A percentile compares a stretch with the other conserved stretches of the same genome.
phyloP scores from a whole-genome alignment of 768 basidiomycete species.

The Tricholoma bakamatsutake region DNA sequence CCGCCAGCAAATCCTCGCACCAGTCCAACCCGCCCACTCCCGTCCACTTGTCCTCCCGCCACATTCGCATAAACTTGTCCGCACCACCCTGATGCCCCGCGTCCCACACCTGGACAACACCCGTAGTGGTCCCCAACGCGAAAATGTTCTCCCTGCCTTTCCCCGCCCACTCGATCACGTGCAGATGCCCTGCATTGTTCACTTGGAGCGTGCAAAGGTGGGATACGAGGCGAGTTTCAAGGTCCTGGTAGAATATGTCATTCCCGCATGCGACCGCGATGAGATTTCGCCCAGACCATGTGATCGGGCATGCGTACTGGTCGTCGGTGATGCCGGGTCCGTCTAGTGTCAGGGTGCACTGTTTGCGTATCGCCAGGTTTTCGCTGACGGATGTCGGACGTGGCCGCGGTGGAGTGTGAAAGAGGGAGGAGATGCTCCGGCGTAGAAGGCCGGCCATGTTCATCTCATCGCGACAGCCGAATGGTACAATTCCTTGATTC shows the following conservation, averaged over 20 bases:
- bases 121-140: slow-evolving; percentile 46
- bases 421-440: slow-evolving; percentile 46
- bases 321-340: slow-evolving; percentile 55
- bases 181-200: slow-evolving; percentile 29
- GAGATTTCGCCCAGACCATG: slow-evolving; percentile 53
- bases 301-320: slow-evolving; percentile 50
- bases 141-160: slow-evolving; percentile 34
- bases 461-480: slow-evolving; percentile 24
- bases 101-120: slow-evolving; percentile 53
- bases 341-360: slow-evolving; percentile 57
- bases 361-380: slow-evolving; percentile 47
- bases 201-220: slow-evolving; percentile 39
- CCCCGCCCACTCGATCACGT: slow-evolving; percentile 49
- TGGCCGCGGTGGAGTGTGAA: slow-evolving; percentile 23
- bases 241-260: slow-evolving; percentile 59
- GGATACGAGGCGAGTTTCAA: slow-evolving; percentile 46
- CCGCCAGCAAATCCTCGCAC: slow-evolving; percentile 53
- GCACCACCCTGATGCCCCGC: slow-evolving; percentile 26
- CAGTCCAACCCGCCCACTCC: slow-evolving; percentile 40
- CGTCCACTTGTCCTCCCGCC: slow-evolving; percentile 28
- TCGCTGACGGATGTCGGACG: slow-evolving; percentile 48
- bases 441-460: slow-evolving; percentile 45
- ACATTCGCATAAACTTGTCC: slow-evolving; percentile 32
- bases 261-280: slow-evolving; percentile 59
- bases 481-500: slow-evolving; percentile 19